Percentiles rank a stretch among this genome's conserved stretches.
phyloP scores from a whole-genome alignment of 73 alveolate species.

The Paramecium caudatum region DNA sequence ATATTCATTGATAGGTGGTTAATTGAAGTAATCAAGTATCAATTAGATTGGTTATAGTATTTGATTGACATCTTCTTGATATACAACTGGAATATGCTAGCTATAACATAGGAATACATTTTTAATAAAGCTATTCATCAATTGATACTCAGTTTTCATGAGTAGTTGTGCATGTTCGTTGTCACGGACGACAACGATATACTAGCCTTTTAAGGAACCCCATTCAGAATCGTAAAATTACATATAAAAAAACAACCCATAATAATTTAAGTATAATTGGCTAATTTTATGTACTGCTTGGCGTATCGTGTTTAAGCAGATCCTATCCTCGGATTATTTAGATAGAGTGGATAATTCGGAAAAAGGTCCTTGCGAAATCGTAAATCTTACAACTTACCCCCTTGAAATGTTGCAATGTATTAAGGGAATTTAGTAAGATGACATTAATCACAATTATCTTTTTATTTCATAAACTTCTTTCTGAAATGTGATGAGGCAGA shows the following conservation, averaged over 20 bases:
- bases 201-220: neutral
- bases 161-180: neutral
- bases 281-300: no score
- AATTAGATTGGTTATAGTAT: neutral
- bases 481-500: neutral
- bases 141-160: neutral
- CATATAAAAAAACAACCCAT: no score
- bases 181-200: neutral
- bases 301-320: constrained; percentile 29
- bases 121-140: neutral
- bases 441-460: constrained; percentile 12
- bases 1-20: neutral
- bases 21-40: constrained; percentile 6
- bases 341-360: constrained; percentile 24
- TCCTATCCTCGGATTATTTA: constrained; percentile 61
- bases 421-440: constrained; percentile 49
- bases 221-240: constrained; percentile 11
- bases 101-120: neutral
- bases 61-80: neutral
- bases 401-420: neutral
- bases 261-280: no score
- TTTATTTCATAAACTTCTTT: neutral
- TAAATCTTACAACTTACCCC: constrained; percentile 49
- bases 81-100: constrained; percentile 5
- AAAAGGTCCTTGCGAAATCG: constrained; percentile 53